Evolutionary conservation across 2,329 filamentous ascomycete genomes (phyloP).

Genomic region (Paraphoma chrysanthemicola): DNA sequence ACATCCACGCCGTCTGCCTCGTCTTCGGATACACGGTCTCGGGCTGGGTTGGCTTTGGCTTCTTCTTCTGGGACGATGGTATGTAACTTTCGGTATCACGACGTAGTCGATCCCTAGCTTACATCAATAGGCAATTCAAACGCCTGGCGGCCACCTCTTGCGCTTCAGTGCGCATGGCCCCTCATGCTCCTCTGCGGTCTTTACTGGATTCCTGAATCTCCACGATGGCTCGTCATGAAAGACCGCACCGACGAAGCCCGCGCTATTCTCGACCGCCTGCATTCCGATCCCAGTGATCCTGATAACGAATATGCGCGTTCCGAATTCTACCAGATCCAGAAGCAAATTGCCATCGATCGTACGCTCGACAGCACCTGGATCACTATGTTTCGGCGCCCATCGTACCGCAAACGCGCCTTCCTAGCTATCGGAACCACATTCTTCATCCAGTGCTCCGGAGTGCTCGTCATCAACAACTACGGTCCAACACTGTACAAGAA

Average conservation of each 20-base stretch:
- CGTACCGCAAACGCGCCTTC: conserved; percentile 32
- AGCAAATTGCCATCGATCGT: conserved; percentile 36
- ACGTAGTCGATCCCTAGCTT: too few relatives aligned
- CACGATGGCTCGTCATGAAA: conserved; percentile 69
- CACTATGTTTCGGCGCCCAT: conserved; percentile 32
- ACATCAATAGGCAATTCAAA: conserved; percentile 51
- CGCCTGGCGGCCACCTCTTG: conserved; percentile 57
- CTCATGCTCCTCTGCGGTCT: conserved; percentile 55
- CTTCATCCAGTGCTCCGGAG: conserved; percentile 37
- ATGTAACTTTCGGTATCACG: conserved; percentile 1
- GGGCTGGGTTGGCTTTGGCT: conserved; percentile 25
- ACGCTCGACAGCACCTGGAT: conserved; percentile 31
- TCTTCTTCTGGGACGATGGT: conserved; percentile 12
- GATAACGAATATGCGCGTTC: conserved; percentile 29
- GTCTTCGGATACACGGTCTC: conserved; percentile 27
- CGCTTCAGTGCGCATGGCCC: conserved; percentile 36
- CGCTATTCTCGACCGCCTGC: conserved; percentile 64
- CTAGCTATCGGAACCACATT: conserved; percentile 33
- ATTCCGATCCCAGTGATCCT: conserved; percentile 62
- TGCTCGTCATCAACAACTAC: conserved; percentile 41
- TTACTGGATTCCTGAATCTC: conserved; percentile 67
- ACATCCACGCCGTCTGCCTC: conserved; percentile 40
- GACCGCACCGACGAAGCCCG: conserved; percentile 67
- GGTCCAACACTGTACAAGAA: conserved; percentile 36
- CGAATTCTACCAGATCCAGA: conserved; percentile 39